phyloP scores from a whole-genome alignment of 768 basidiomycete genomes.

The Daedaleopsis sinensis region DNA sequence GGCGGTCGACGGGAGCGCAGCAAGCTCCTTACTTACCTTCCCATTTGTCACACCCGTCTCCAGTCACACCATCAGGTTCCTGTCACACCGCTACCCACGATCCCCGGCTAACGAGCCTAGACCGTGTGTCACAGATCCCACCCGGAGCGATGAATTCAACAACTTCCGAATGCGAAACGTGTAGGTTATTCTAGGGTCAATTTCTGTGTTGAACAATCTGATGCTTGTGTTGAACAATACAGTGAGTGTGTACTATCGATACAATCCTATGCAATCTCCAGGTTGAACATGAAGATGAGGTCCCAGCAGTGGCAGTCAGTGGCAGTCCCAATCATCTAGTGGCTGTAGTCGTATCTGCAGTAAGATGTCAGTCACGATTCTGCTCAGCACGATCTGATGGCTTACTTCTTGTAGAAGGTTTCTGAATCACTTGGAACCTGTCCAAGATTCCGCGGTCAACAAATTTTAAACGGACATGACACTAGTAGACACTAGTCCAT shows the following conservation, averaged over 20 bases:
- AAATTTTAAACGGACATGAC: neutral
- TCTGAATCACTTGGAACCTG: slow-evolving; percentile 79
- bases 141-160: no score
- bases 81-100: slow-evolving; percentile 13
- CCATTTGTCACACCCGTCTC: slow-evolving; percentile 5
- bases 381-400: neutral
- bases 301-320: no score
- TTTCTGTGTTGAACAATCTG: neutral
- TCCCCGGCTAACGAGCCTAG: neutral
- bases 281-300: slow-evolving; percentile 12
- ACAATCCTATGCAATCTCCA: slow-evolving; percentile 8
- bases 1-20: slow-evolving; percentile 2
- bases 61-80: slow-evolving; percentile 16
- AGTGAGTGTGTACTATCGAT: slow-evolving; percentile 17
- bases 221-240: slow-evolving; percentile 18
- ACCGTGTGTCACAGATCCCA: neutral
- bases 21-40: neutral
- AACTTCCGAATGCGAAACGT: no score
- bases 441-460: slow-evolving; percentile 6
- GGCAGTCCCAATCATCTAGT: no score
- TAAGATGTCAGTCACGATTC: slow-evolving; percentile 12
- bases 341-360: slow-evolving; percentile 53
- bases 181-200: neutral
- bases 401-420: slow-evolving; percentile 83
- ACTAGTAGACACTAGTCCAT: neutral